Percentiles rank a stretch among this genome's conserved stretches.
Evolutionary conservation across 2,329 filamentous ascomycete genomes (phyloP).

Genomic region (Fusarium globosum): DNA sequence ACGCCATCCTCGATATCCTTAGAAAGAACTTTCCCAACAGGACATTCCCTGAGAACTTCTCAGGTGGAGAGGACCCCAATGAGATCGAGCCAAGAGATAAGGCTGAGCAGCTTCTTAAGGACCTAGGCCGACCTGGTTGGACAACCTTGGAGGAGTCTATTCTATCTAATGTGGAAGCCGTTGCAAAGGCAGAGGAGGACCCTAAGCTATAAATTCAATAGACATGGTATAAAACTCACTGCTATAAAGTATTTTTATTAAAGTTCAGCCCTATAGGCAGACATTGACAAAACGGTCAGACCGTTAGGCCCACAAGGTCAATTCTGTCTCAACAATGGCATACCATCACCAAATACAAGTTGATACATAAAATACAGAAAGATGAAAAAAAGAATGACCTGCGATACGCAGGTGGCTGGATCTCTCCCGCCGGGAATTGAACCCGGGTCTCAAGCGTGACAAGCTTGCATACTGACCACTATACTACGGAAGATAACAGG

Average conservation of each 20-base stretch:
- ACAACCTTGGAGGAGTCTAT: conserved; percentile 19
- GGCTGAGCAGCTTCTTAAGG: conserved; percentile 19
- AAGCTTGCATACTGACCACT: not conserved
- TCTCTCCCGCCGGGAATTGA: not conserved
- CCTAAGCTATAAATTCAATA: not conserved
- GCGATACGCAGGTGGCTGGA: not conserved
- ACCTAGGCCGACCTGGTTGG: conserved; percentile 29
- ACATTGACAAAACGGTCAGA: fast-evolving
- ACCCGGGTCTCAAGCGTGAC: not conserved
- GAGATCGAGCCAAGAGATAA: conserved; percentile 23
- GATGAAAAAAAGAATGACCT: not conserved
- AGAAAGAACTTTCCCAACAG: conserved; percentile 34
- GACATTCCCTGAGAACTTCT: conserved; percentile 42
- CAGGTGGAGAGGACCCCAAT: conserved; percentile 13
- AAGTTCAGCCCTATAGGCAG: fast-evolving
- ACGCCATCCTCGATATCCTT: conserved; percentile 51
- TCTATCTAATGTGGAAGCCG: not conserved
- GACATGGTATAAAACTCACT: not conserved
- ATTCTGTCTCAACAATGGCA: too few species aligned
- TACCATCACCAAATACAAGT: not conserved
- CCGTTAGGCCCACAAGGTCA: fast-evolving
- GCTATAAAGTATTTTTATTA: not conserved
- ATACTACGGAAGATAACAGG: not conserved
- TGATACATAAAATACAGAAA: fast-evolving
- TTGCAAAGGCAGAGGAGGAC: not conserved